Conservation (phyloP, 371 early-diverging fungal species). For the Syncephalastrum sp. region DNA sequence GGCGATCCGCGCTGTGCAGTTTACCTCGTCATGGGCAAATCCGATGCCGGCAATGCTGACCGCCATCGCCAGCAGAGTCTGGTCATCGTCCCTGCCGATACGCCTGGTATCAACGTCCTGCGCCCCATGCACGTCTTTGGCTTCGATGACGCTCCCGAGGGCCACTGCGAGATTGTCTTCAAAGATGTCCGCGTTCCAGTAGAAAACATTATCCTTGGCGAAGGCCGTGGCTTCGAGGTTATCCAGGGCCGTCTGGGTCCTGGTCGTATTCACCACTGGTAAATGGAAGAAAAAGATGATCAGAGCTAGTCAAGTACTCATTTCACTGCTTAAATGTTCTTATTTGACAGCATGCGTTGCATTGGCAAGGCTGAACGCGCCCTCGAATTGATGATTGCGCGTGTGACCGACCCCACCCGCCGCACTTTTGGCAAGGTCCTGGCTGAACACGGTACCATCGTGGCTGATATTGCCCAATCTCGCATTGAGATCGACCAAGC, state of each 20-base stretch:
- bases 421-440: slow-evolving; percentile 85
- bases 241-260: slow-evolving; percentile 96
- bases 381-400: slow-evolving; percentile 79
- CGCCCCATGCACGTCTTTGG: slow-evolving; percentile 90
- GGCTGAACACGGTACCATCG: slow-evolving; percentile 78
- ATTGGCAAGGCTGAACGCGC: slow-evolving; percentile 94
- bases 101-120: slow-evolving; percentile 86
- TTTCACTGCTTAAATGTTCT: neutral
- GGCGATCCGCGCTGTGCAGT: slow-evolving; percentile 92
- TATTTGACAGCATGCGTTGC: slow-evolving; percentile 79
- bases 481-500: slow-evolving; percentile 91
- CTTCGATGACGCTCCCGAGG: slow-evolving; percentile 94
- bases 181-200: slow-evolving; percentile 86
- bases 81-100: slow-evolving; percentile 87
- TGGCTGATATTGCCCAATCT: slow-evolving; percentile 78
- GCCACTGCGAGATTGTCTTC: slow-evolving; percentile 92
- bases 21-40: slow-evolving; percentile 88
- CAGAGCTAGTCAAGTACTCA: neutral
- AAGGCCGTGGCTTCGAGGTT: slow-evolving; percentile 96
- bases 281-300: slow-evolving; percentile 6
- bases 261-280: slow-evolving; percentile 76
- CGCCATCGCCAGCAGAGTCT: slow-evolving; percentile 88
- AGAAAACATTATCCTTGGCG: slow-evolving; percentile 87
- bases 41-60: slow-evolving; percentile 65
- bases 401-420: slow-evolving; percentile 79